Base-by-base conservation (phyloP, 1,284 basidiomycete species). In the Rhodofomes roseus region DNA sequence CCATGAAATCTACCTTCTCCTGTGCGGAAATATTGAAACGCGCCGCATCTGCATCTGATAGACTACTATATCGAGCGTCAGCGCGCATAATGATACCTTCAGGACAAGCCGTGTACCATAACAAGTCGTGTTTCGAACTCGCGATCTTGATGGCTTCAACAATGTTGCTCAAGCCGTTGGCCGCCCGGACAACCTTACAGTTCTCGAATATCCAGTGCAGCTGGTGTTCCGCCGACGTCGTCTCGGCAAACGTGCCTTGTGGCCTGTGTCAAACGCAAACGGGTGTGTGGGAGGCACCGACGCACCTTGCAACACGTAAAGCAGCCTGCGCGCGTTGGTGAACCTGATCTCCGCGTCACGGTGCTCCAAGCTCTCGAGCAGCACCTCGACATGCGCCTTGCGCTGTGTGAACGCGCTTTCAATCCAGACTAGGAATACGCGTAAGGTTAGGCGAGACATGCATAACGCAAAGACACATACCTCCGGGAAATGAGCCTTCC, bases 121-220 rank as follows among this genome's bases (percentile, higher is more conserved):
- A 74, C 20, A 92, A 75, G 73, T 95, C 93, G 70, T 98, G 95
- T 68, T 96, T 93, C 55, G 87, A 86, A 61, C 89, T 89, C 1
- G 95, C 94, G 60, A 95, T 91, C 73, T 95, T 95, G 75, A 97
- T 84, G 9, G 94, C 94, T 67, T 92, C 87, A 22, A 96, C 85
- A 34, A 98, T 89, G 57, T 83, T 85, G 65, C 85, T 87, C 12
- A 98, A 76, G 18, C 96, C 96, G 70, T 97, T 95, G 0, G 90
- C 89, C 25, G 82, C 80, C 57, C 95, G 83, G 1, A 98, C 89
- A 36, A 92, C 81, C 70, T 92, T 93, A 68, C 93, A 93, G 70
- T 98, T 98, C 73, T 96, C 91, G 62, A 94, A 90, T 66, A 99
- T 92, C 91, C 95, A 96, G 65, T 96, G 92, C 48, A 99, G 76